Percentiles rank a stretch among this genome's conserved stretches.
These are phyloP conservation scores for Haematococcus sp. DNA, from an alignment of 139 green algal genomes.

Conservation along the genomic window DNA sequence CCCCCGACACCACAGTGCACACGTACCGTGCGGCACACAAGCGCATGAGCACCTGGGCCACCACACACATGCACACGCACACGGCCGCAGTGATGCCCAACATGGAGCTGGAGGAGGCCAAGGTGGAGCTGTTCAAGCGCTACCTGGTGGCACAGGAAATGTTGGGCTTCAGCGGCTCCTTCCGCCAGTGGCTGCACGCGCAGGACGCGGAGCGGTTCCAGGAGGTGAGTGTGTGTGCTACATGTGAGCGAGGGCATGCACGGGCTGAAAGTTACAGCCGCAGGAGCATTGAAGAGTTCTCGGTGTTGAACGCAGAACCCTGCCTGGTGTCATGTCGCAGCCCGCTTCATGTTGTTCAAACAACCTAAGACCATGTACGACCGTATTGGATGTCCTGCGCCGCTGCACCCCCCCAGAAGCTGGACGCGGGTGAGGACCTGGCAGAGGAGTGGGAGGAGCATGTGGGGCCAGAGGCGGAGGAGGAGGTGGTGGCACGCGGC, in stretches of 20 bases:
- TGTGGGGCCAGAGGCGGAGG: not conserved
- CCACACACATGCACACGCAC: no score
- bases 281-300: no score
- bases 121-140: constrained; percentile 39
- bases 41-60: not conserved
- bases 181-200: constrained; percentile 44
- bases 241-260: not conserved
- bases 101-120: constrained; percentile 24
- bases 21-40: no score
- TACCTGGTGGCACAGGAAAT: constrained; percentile 53
- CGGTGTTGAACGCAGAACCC: no score
- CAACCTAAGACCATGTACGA: no score
- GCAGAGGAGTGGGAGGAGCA: constrained; percentile 4
- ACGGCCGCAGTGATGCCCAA: not conserved
- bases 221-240: no score
- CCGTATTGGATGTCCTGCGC: no score
- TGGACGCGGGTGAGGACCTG: not conserved
- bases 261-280: no score
- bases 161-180: constrained; percentile 46
- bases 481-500: constrained; percentile 11
- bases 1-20: no score
- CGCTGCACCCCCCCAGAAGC: not conserved
- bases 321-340: no score
- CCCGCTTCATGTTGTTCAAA: no score
- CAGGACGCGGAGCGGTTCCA: constrained; percentile 9